phyloP scores from a whole-genome alignment of 495 filamentous ascomycete species.

The Neurospora discreta region DNA sequence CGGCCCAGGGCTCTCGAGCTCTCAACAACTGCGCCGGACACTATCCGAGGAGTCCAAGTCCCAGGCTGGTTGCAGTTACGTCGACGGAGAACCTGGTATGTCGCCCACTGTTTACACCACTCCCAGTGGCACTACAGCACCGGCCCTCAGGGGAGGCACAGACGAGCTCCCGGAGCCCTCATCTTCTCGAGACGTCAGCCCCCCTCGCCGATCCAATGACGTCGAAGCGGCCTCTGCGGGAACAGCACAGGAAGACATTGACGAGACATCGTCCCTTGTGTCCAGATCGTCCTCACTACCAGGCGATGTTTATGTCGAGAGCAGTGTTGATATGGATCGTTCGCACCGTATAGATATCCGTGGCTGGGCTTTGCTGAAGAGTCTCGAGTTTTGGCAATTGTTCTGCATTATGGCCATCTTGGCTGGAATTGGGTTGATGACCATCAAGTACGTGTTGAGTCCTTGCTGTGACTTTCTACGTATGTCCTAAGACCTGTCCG shows the following conservation, averaged over 20 bases:
- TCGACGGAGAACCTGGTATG: conserved; percentile 27
- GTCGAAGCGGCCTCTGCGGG: conserved; percentile 7
- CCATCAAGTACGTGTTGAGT: conserved; percentile 71
- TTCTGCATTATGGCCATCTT: conserved; percentile 78
- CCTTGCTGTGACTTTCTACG: neutral
- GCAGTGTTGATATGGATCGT: conserved; percentile 45
- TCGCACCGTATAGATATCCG: conserved; percentile 78
- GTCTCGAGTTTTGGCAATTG: conserved; percentile 79
- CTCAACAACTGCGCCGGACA: conserved; percentile 41
- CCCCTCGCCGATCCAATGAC: neutral
- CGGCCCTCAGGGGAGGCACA: conserved; percentile 3
- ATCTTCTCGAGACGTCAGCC: conserved; percentile 1
- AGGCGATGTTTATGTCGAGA: conserved; percentile 37
- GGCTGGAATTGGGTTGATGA: conserved; percentile 93
- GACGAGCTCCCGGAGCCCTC: conserved; percentile 3
- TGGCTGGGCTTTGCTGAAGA: conserved; percentile 64
- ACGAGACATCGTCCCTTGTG: conserved; percentile 81
- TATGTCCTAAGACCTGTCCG: neutral
- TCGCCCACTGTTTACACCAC: neutral
- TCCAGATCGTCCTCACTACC: conserved; percentile 45
- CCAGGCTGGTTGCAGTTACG: neutral
- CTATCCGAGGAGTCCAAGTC: neutral
- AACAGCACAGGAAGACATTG: conserved; percentile 25
- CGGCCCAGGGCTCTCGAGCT: conserved; percentile 45
- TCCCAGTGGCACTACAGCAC: neutral